Conservation (phyloP, 495 filamentous ascomycete species). For the Talaromyces trachyspermus region DNA sequence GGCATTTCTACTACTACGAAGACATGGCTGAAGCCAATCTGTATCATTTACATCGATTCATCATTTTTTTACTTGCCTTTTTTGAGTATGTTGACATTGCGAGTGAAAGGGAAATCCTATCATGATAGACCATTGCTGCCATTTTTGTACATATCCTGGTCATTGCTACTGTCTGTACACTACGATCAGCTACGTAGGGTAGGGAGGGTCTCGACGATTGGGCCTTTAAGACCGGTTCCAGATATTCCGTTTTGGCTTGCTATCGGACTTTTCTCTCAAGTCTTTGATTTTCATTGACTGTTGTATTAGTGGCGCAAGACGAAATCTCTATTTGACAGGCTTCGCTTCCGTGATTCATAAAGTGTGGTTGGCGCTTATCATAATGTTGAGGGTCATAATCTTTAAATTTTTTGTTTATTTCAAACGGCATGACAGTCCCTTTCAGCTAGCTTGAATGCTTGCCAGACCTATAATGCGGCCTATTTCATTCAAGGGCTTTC, state of each 20-base stretch:
- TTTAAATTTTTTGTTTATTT: no score
- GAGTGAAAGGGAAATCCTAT: slow-evolving; percentile 37
- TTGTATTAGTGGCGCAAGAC: no score
- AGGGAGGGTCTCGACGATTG: slow-evolving; percentile 9
- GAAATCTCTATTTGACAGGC: no score
- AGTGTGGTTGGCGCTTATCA: no score
- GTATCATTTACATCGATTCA: slow-evolving; percentile 32
- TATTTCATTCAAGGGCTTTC: not conserved
- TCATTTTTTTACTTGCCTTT: slow-evolving; percentile 29
- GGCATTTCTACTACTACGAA: slow-evolving; percentile 10
- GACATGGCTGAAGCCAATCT: slow-evolving; percentile 34
- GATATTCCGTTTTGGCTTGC: not conserved
- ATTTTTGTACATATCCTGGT: slow-evolving; percentile 46
- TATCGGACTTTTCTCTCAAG: no score
- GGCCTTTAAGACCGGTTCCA: not conserved
- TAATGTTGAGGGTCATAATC: no score
- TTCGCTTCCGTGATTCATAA: no score
- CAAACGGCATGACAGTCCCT: not conserved
- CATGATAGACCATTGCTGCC: slow-evolving; percentile 40
- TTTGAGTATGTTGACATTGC: slow-evolving; percentile 40
- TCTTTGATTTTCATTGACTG: no score
- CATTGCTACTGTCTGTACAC: slow-evolving; percentile 38
- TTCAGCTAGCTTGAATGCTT: slow-evolving; percentile 20
- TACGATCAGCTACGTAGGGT: slow-evolving; percentile 41
- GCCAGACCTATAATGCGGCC: slow-evolving; percentile 3